Base-by-base conservation (phyloP, 108 stramenopile species). In the Cyclotella kingstonii region DNA sequence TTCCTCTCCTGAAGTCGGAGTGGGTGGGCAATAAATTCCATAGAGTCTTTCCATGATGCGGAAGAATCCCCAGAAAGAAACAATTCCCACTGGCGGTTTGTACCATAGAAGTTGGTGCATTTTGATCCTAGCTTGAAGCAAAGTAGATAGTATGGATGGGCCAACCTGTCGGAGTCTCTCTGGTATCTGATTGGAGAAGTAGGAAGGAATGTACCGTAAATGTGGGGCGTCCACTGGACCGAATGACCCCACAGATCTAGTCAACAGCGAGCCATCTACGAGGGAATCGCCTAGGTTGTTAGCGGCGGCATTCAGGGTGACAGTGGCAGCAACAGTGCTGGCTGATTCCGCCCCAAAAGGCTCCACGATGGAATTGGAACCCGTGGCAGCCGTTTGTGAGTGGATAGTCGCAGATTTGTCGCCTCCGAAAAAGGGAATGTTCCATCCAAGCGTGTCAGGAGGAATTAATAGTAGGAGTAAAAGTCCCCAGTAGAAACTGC, bases 11-110 rank as follows among this genome's bases (percentile, higher is more conserved):
- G 77, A 61, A 5, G 35, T 58, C 18, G 59, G 63, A 12, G 43
- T 64, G 12, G 53, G 66, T 10, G 64, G 76, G 50, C 63, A 34
- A 30, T 58, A 79, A 54, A 51, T 67, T 19, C 46, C 80, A 53
- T 65, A 53, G 42, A 77, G 18, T 28, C 26, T 71, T 64, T 53
- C 40, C 2, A 83, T 39, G 0, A 90, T 30, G 0, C 68, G 54
- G 8, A 62, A 29, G 4, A 60, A 50, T 21, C 63, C 50, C 49
- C 55, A 78, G 2, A 69, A 68, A 7, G 82, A 54, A 2, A 83
- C 81, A 50, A 86, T 74, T 11, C 89, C 89, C 1, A 90, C 85
- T 0, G 89, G 89, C 28, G 85, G 85, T 45, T 84, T 84, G 69
- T 83, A 85, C 72, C 72, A 73, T n/a, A 66, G 39, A 0, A 63